A percentile compares a stretch with the other conserved stretches of the same genome.
These are phyloP conservation scores for Acorus gramineus DNA, from an alignment of 106 monocot species.

Conservation along the genomic window DNA sequence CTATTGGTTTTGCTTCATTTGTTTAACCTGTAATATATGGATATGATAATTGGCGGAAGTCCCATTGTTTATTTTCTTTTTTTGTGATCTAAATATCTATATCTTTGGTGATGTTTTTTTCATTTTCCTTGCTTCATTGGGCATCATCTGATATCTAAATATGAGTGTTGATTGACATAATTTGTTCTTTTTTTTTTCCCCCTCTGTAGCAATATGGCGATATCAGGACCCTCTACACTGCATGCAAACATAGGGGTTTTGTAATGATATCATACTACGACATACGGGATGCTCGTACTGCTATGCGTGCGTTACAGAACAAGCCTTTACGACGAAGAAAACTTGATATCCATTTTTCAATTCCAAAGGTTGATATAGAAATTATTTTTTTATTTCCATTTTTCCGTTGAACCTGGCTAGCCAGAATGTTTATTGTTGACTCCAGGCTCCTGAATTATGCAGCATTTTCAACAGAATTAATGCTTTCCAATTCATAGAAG, in stretches of 20 bases:
- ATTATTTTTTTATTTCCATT: too few species aligned
- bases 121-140: neutral
- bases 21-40: too few species aligned
- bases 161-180: too few species aligned
- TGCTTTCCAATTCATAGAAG: too few species aligned
- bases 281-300: conserved; percentile 75
- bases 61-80: too few species aligned
- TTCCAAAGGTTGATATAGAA: conserved; percentile 61
- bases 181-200: neutral
- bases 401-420: too few species aligned
- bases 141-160: neutral
- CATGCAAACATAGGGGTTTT: conserved; percentile 91
- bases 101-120: neutral
- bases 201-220: conserved; percentile 84
- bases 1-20: too few species aligned
- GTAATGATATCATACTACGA: conserved; percentile 99
- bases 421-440: too few species aligned
- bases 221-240: conserved; percentile 81
- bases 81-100: too few species aligned
- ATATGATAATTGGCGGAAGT: too few species aligned
- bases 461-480: too few species aligned
- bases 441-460: too few species aligned
- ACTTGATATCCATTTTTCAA: conserved; percentile 97
- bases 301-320: conserved; percentile 88
- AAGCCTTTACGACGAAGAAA: conserved; percentile 82